Conservation (phyloP, 495 filamentous ascomycete species). For the Talaromyces proteolyticus region DNA sequence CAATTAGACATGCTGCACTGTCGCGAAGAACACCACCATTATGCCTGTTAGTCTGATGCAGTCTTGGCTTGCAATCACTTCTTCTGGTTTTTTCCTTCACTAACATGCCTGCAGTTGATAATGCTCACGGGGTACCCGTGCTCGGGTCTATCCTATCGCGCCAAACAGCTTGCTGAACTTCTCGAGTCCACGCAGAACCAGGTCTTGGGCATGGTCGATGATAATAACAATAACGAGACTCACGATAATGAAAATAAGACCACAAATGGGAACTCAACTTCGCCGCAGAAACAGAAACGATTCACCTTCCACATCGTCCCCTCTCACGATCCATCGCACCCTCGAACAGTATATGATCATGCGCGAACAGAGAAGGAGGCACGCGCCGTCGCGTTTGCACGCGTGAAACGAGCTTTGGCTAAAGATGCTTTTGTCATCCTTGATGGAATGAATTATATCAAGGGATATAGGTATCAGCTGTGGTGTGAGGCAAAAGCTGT, state of each 20-base stretch:
- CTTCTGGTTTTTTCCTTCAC: neutral
- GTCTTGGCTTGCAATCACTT: neutral
- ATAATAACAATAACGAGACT: constrained; percentile 2
- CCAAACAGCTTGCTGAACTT: constrained; percentile 62
- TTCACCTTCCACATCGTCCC: constrained; percentile 54
- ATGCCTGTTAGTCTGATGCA: constrained; percentile 3
- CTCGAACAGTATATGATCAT: constrained; percentile 45
- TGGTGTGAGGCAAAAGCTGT: constrained; percentile 91
- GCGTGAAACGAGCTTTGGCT: constrained; percentile 75
- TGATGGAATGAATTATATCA: constrained; percentile 95
- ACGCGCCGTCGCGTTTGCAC: constrained; percentile 76
- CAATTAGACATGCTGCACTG: too few relatives aligned
- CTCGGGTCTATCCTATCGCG: constrained; percentile 88
- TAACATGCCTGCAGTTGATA: constrained; percentile 59
- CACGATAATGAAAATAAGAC: constrained; percentile 1
- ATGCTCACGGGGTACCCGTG: constrained; percentile 88
- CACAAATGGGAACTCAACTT: constrained; percentile 32
- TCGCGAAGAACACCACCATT: too few relatives aligned
- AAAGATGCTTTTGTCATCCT: constrained; percentile 81
- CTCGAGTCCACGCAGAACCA: constrained; percentile 34
- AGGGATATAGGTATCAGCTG: constrained; percentile 93
- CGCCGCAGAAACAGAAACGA: constrained; percentile 33
- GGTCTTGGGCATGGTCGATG: constrained; percentile 41
- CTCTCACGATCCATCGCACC: constrained; percentile 40
- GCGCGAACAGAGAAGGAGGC: constrained; percentile 82